Base-by-base conservation (phyloP, 169 alveolate genomes). In the Perkinsus olseni region DNA sequence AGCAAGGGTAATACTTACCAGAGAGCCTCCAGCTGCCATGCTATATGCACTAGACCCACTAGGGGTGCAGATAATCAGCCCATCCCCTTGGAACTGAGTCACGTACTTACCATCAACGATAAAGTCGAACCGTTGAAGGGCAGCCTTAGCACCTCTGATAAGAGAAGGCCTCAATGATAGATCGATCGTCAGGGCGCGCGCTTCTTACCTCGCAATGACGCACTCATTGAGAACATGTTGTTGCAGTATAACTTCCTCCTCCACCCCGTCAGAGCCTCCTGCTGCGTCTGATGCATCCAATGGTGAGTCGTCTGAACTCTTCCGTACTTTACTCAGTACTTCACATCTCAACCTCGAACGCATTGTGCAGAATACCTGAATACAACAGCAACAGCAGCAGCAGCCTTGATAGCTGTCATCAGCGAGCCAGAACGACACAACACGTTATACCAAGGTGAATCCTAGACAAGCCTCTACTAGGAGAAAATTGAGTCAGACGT, bases 41-140 rank as follows among this genome's bases (percentile, higher is more conserved):
- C 96, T 95, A 96, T 98, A 98, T 8, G 98, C 99, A 11, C 98
- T 98, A 17, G 98, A 96, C 10, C 99, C 99, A 20, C 98, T 96
- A 0, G 99, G 98, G 11, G 98, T 97, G 4, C 98, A 94, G 24
- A 96, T 92, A 31, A 97, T 95, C 0, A 97, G 51, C 91, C 99
- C 99, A 97, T 98, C 99, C n/a, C 98, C 98, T 45, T 95, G 93
- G 31, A 97, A 96, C 74, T 95, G 92, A 45, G 96, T 95, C 38
- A 95, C 94, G 62, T 92, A 95, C n/a, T 93, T 92, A 17, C 94
- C 96, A 74, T 45, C 62, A 6, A 45, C 62, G 17, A 45, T 45
- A 17, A 45, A 45, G 17, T 45, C 62, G 17, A 45, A 45, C 62
- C 62, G 62, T 17, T 45, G 62, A 6, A 45, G 17, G 6, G 62